Base-by-base conservation (phyloP, 2,329 filamentous ascomycete genomes). In the Claviceps humidiphila region DNA sequence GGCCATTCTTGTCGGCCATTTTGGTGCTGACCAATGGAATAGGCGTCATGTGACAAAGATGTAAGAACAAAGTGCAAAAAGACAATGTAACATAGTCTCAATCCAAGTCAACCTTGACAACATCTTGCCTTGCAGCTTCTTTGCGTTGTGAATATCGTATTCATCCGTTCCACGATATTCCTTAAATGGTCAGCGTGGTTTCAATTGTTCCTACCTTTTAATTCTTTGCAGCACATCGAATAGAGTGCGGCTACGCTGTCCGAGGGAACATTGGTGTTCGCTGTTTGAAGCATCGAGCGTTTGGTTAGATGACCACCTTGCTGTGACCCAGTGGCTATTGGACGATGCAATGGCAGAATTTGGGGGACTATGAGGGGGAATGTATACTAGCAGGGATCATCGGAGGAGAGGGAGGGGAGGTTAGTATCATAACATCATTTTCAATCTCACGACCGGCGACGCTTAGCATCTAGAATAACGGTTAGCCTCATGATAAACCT, bases 391-490 rank as follows among this genome's bases (percentile, higher is more conserved):
- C 16, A 11, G 11, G 16, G 24, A 34, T 16, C 49, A 46, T 26
- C 42, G 30, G 20, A 46, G 49, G 11, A 9, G 41, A 14, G 17
- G 17, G 41, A 43, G 5, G 46, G 20, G 38, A 8, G 34, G 54
- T 53, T 51, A 56, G 49, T 46, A 49, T 56, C 45, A 45, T 30
- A 9, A 34, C 3, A 8, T n/a, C 34, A 13, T 2, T 47, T 47
- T 41, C 30, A 40, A 40, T 38, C 14, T 55, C 48, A 58, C 9
- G 58, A 43, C 37, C 57, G 55, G 39, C 53, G 58, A 46, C 58
- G 58, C 51, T 59, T 59, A 51, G 44, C 54, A 47, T 56, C 58
- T 59, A 46, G 13, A 26, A 2, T 51, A 39, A 30, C 16, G 24
- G 39, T 59, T 54, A 59, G 54, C 34, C 34, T 30, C 26, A 43